These are phyloP conservation scores for Pythium oligandrum DNA, from an alignment of 352 stramenopile species.

Conservation along the genomic window DNA sequence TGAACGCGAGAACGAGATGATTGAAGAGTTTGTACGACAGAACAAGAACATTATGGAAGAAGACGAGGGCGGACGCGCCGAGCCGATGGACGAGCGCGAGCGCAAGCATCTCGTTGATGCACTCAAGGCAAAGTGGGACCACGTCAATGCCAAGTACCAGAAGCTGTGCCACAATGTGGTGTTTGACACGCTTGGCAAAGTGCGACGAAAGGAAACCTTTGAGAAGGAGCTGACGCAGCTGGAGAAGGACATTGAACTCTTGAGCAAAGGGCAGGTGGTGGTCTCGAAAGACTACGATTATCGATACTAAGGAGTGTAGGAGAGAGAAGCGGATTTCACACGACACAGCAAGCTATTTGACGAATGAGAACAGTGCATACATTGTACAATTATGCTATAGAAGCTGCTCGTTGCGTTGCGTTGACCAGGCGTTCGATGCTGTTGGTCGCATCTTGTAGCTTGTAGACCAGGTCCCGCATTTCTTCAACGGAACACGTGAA, in stretches of 20 bases:
- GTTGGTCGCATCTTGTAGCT: constrained; percentile 56
- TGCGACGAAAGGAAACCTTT: constrained; percentile 90
- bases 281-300: constrained; percentile 45
- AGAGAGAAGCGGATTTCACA: too few relatives aligned
- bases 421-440: constrained; percentile 51
- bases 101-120: constrained; percentile 77
- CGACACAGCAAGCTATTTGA: too few relatives aligned
- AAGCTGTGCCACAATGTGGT: constrained; percentile 92
- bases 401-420: neutral
- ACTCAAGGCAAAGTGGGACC: constrained; percentile 93
- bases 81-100: constrained; percentile 84
- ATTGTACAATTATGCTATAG: neutral
- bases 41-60: constrained; percentile 85
- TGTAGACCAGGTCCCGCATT: constrained; percentile 63
- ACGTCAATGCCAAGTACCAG: constrained; percentile 93
- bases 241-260: constrained; percentile 89
- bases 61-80: constrained; percentile 42
- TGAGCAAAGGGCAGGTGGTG: constrained; percentile 73
- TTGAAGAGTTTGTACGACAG: constrained; percentile 88
- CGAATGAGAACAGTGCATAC: too few relatives aligned
- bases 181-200: constrained; percentile 91
- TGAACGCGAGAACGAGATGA: constrained; percentile 90
- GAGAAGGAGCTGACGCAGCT: constrained; percentile 90
- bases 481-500: constrained; percentile 73
- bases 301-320: constrained; percentile 25